Percentiles rank a stretch among this genome's conserved stretches.
Conservation (phyloP, 495 filamentous ascomycete species). For the Penicillium salamii region DNA sequence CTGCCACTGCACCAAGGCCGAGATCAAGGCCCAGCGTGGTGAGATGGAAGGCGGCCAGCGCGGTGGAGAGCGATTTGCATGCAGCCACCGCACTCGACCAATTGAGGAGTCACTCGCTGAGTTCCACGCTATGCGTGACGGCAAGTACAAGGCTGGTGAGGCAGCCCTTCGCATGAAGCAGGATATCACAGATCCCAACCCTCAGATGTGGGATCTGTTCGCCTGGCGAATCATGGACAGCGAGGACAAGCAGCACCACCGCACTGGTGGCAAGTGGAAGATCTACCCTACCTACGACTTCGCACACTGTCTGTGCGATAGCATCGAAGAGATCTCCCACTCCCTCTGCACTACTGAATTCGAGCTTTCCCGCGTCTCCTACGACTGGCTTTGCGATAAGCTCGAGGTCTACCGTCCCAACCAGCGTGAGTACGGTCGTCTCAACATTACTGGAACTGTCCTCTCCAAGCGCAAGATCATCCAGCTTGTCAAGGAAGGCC, state of each 20-base stretch:
- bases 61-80: slow-evolving; percentile 70
- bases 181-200: slow-evolving; percentile 54
- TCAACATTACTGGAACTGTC: slow-evolving; percentile 78
- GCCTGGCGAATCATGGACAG: slow-evolving; percentile 71
- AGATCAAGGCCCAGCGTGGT: slow-evolving; percentile 83
- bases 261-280: slow-evolving; percentile 71
- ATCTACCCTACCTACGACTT: slow-evolving; percentile 94
- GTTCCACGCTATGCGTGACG: slow-evolving; percentile 88
- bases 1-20: slow-evolving; percentile 66
- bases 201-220: slow-evolving; percentile 68
- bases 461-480: slow-evolving; percentile 81
- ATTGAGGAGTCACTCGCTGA: slow-evolving; percentile 74
- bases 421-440: slow-evolving; percentile 76
- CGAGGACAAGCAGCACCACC: slow-evolving; percentile 57
- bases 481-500: slow-evolving; percentile 66
- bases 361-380: slow-evolving; percentile 68
- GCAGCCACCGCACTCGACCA: slow-evolving; percentile 70
- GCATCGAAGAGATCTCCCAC: slow-evolving; percentile 84
- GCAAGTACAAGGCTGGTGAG: slow-evolving; percentile 82
- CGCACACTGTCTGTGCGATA: slow-evolving; percentile 85
- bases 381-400: slow-evolving; percentile 81
- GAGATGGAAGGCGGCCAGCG: slow-evolving; percentile 65
- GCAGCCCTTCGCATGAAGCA: slow-evolving; percentile 93
- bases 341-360: slow-evolving; percentile 90
- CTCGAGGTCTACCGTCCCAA: slow-evolving; percentile 79